Evolutionary conservation across 192 early-diverging fungal species (phyloP).

Genomic region (Pilobolus umbonatus): DNA sequence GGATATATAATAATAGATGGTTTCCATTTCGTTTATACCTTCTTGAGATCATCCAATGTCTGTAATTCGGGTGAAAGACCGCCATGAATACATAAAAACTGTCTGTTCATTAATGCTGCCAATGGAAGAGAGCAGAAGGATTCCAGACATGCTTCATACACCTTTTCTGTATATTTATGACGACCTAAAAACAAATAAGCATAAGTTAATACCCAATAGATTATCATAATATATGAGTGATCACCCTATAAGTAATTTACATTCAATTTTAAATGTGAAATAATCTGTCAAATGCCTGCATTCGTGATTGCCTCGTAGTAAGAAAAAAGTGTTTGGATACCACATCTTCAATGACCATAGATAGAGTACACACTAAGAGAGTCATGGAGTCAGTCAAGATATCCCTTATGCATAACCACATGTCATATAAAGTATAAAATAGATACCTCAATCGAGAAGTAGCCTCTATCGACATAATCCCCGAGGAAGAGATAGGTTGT

Average conservation of each 20-base stretch:
- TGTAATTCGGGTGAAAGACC: constrained; percentile 90
- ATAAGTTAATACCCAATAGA: not conserved
- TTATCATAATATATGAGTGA: not conserved
- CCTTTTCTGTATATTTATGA: constrained; percentile 90
- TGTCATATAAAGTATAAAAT: not conserved
- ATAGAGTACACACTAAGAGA: constrained; percentile 80
- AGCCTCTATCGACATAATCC: constrained; percentile 96
- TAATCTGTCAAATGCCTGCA: constrained; percentile 97
- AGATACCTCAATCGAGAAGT: constrained; percentile 90
- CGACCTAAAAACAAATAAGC: constrained; percentile 47
- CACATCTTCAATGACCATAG: constrained; percentile 88
- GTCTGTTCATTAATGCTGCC: constrained; percentile 91
- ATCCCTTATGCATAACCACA: not conserved
- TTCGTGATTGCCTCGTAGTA: constrained; percentile 96
- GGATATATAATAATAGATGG: not conserved
- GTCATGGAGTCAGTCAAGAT: too few species aligned
- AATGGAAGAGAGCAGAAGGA: constrained; percentile 90
- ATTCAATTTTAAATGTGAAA: constrained; percentile 96
- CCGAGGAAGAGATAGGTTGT: constrained; percentile 93
- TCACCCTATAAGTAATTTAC: constrained; percentile 40
- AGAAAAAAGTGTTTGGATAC: constrained; percentile 80
- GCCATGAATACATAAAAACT: constrained; percentile 95
- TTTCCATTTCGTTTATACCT: constrained; percentile 27
- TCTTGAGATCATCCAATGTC: constrained; percentile 83
- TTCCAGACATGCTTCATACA: constrained; percentile 89